Conservation (phyloP, 2,329 filamentous ascomycete species). For the Talaromyces rugulosus region DNA sequence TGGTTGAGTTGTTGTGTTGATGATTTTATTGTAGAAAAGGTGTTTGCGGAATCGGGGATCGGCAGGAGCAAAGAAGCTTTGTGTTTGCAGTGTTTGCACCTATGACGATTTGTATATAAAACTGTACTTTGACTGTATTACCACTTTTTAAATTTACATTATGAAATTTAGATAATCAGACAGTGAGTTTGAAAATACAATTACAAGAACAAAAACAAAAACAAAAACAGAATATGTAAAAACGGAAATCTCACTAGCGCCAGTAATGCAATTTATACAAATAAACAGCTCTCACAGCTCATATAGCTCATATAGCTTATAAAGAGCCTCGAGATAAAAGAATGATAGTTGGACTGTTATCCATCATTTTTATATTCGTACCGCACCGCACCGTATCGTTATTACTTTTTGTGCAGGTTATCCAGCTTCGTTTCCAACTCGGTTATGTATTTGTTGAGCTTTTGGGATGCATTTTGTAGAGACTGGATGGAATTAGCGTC, state of each 20-base stretch:
- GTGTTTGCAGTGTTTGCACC: constrained; percentile 8
- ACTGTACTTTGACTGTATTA: not conserved
- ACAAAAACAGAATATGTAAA: not conserved
- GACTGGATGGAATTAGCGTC: constrained; percentile 51
- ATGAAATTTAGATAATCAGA: not conserved
- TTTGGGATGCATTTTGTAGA: constrained; percentile 80
- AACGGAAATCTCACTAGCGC: not conserved
- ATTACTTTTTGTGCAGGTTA: constrained; percentile 65
- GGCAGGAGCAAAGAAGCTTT: not conserved
- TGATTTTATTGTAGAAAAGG: not conserved
- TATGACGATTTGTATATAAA: not conserved
- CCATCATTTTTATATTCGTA: not conserved
- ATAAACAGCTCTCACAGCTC: not conserved
- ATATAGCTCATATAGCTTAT: not conserved
- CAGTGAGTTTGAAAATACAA: not conserved
- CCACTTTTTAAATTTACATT: not conserved
- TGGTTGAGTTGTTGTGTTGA: not conserved
- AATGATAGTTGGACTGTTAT: not conserved
- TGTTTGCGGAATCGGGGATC: not conserved
- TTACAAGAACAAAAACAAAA: not conserved
- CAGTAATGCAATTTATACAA: not conserved
- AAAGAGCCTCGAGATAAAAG: not conserved
- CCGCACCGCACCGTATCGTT: constrained; percentile 3
- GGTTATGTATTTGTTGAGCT: constrained; percentile 78
- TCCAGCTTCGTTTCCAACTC: constrained; percentile 77